A percentile compares a stretch with the other conserved stretches of the same genome.
phyloP scores from a whole-genome alignment of 768 basidiomycete species.

The Russula foetens region DNA sequence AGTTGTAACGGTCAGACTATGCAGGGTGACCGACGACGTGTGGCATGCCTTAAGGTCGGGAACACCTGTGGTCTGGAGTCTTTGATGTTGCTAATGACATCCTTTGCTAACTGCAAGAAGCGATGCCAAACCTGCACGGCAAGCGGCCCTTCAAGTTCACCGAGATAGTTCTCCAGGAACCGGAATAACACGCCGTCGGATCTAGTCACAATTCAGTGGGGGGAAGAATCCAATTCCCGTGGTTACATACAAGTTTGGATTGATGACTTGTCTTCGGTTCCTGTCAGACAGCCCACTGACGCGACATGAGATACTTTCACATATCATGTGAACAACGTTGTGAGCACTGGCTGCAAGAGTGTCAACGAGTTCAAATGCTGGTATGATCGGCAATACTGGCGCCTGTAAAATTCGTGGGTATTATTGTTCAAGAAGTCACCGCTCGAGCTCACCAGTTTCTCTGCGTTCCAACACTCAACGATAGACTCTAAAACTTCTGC shows the following conservation, averaged over 20 bases:
- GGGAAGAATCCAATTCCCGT: neutral
- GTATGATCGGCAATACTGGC: constrained; percentile 24
- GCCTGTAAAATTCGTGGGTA: constrained; percentile 9
- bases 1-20: constrained; percentile 3
- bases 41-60: constrained; percentile 57
- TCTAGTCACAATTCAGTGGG: constrained; percentile 31
- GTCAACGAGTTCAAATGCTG: constrained; percentile 78
- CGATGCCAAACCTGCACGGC: constrained; percentile 90
- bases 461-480: constrained; percentile 73
- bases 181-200: constrained; percentile 66
- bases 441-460: constrained; percentile 35
- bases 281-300: constrained; percentile 49
- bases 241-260: constrained; percentile 55
- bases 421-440: neutral
- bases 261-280: constrained; percentile 49
- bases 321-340: constrained; percentile 79
- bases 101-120: constrained; percentile 69
- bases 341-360: constrained; percentile 78
- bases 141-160: constrained; percentile 78
- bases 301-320: constrained; percentile 69
- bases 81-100: constrained; percentile 54
- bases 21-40: neutral
- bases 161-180: constrained; percentile 83
- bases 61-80: constrained; percentile 69
- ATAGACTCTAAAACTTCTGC: constrained; percentile 78